Percentiles rank a stretch among this genome's conserved stretches.
Conservation (phyloP, 2,329 filamentous ascomycete genomes). For the Teratosphaeria epicoccoides region DNA sequence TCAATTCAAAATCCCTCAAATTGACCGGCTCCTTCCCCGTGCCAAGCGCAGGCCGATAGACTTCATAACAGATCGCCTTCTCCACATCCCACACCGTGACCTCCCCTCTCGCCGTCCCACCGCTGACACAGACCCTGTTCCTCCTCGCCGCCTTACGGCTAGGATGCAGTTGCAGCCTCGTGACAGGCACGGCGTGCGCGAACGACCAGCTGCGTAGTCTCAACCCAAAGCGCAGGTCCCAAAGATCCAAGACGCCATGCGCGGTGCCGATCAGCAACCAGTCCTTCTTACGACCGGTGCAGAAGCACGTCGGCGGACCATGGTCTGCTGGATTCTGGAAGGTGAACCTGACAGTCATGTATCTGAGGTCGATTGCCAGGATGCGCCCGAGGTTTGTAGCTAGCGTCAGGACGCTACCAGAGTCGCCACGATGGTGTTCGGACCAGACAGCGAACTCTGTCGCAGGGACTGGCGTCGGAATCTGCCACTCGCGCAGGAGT, state of each 20-base stretch:
- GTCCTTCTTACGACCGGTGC: conserved; percentile 71
- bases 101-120: conserved; percentile 77
- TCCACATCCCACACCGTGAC: conserved; percentile 94
- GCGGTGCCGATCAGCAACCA: conserved; percentile 89
- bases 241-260: conserved; percentile 84
- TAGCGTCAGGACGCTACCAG: conserved; percentile 69
- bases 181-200: conserved; percentile 67
- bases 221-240: conserved; percentile 92
- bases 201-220: conserved; percentile 82
- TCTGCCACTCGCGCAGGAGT: conserved; percentile 67
- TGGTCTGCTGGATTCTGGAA: conserved; percentile 85
- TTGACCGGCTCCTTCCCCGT: conserved; percentile 37
- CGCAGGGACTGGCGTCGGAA: conserved; percentile 38
- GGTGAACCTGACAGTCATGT: conserved; percentile 70
- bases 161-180: conserved; percentile 69
- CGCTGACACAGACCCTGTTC: conserved; percentile 78
- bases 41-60: conserved; percentile 60
- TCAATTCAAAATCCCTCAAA: conserved; percentile 63
- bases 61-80: conserved; percentile 75
- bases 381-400: conserved; percentile 80
- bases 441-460: conserved; percentile 79
- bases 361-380: conserved; percentile 73
- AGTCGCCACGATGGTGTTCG: conserved; percentile 79
- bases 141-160: conserved; percentile 45
- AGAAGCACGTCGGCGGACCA: conserved; percentile 84